Conservation (phyloP, 2,329 filamentous ascomycete species). For the Graphilbum ipis-grandicollis region DNA sequence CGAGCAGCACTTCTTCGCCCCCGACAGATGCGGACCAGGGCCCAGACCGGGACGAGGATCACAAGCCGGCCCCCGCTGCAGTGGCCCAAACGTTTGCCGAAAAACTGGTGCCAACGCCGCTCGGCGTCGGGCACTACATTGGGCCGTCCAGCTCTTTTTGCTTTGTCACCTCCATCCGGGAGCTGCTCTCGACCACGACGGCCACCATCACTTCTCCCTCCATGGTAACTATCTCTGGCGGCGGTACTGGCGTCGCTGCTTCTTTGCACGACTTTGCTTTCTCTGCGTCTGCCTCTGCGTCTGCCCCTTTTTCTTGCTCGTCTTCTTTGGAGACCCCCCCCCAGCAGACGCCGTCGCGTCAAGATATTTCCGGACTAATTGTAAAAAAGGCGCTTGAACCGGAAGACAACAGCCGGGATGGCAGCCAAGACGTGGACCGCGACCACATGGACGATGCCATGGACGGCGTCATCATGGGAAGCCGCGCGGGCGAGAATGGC, state of each 20-base stretch:
- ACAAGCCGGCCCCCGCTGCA: background rate
- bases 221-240: too few species aligned
- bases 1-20: too few species aligned
- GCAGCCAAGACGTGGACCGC: background rate
- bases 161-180: constrained; percentile 7
- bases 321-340: too few species aligned
- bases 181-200: constrained; percentile 4
- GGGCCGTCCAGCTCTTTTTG: constrained; percentile 9
- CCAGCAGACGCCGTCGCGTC: constrained; percentile 2
- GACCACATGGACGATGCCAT: constrained; percentile 1
- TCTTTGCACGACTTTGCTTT: too few species aligned
- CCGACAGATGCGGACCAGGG: too few species aligned
- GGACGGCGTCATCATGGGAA: background rate
- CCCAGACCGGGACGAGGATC: background rate
- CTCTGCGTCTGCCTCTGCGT: too few species aligned
- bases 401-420: constrained; percentile 1
- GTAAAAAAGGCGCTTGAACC: constrained; percentile 7
- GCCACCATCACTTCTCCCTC: too few species aligned
- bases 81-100: too few species aligned
- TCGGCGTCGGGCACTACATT: constrained; percentile 7
- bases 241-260: too few species aligned
- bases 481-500: background rate
- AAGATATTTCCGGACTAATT: constrained; percentile 5
- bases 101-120: constrained; percentile 7
- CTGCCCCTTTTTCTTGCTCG: too few species aligned